Evolutionary conservation across 108 stramenopile genomes (phyloP), one percentile per base, ranked within the genome.

Genomic region (Bacterosira constricta): DNA sequence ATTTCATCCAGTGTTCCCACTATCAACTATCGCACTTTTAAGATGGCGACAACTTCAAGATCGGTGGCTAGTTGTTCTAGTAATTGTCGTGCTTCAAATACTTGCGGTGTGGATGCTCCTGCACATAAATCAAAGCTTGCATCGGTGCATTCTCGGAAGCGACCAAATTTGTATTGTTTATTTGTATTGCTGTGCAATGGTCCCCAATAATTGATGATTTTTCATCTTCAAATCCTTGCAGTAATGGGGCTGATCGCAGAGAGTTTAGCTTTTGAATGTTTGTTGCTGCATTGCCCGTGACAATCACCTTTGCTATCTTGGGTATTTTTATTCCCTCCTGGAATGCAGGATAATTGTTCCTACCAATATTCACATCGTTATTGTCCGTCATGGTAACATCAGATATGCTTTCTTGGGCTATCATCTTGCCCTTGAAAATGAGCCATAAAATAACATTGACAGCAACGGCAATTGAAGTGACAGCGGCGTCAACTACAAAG

Each of bases 1-100:
- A 93, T 90, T 63, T 93, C 92, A 11, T 86, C 87, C 59, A 93
- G 60, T 0, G 84, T 86, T 1, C 82, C 82, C 18, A 93, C 92
- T 8, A 88, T 83, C 26, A 90, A 62, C 70, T 90, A 73, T 34
- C 89, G 71, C 62, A 85, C 83, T 46, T 60, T 73, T 66, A 93
- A 47, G 10, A 90, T 69, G 12, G 85, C 69, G 0, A 86, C 77
- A 8, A 93, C 63, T 17, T 88, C 91, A 2, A 88, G 91, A 80
- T 90, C 89, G 10, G 73, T 77, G 8, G 89, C 66, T 58, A 93
- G 46, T 41, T 79, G 66, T 55, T 90, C 81, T 29, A 93, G 63
- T 20, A 93, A 69, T 58, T 73, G 61, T 25, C 64, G 63, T 0
- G 92, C 92, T n/a, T 78, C 82, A 77, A 89, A 93, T 37, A 79